Conservation (phyloP, 768 basidiomycete species). For the Pleurotus giganteus region DNA sequence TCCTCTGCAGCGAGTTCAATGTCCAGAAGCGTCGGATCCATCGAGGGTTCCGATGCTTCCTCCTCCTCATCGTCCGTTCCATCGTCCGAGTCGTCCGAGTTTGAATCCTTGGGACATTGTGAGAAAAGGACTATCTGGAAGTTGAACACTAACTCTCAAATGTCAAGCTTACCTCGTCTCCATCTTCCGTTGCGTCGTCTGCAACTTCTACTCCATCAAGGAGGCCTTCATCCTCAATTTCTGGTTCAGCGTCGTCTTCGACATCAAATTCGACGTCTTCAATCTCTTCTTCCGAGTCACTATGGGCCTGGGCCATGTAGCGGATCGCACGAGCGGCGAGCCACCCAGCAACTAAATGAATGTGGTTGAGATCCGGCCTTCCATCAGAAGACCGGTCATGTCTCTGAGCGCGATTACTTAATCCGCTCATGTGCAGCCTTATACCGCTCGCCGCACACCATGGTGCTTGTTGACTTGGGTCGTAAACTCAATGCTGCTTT, state of each 20-base stretch:
- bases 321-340: background rate
- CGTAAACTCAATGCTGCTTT: conserved; percentile 92
- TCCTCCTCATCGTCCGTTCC: conserved; percentile 52
- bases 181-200: conserved; percentile 66
- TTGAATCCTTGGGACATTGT: conserved; percentile 44
- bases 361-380: too few relatives aligned
- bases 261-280: conserved; percentile 59
- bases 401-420: background rate
- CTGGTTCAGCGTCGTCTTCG: conserved; percentile 44
- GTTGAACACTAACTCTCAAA: background rate
- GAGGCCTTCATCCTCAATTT: conserved; percentile 55
- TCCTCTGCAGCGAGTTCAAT: conserved; percentile 17
- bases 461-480: conserved; percentile 97
- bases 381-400: background rate
- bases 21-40: conserved; percentile 24
- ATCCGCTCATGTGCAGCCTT: conserved; percentile 5
- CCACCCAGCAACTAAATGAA: too few relatives aligned
- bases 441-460: conserved; percentile 36
- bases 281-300: conserved; percentile 61
- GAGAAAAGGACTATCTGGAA: background rate
- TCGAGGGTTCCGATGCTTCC: conserved; percentile 32
- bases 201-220: conserved; percentile 53
- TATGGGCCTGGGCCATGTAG: conserved; percentile 36
- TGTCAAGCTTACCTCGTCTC: conserved; percentile 59
- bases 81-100: conserved; percentile 59